phyloP scores from a whole-genome alignment of 345 rosid species.

The Rhizophora apiculata region DNA sequence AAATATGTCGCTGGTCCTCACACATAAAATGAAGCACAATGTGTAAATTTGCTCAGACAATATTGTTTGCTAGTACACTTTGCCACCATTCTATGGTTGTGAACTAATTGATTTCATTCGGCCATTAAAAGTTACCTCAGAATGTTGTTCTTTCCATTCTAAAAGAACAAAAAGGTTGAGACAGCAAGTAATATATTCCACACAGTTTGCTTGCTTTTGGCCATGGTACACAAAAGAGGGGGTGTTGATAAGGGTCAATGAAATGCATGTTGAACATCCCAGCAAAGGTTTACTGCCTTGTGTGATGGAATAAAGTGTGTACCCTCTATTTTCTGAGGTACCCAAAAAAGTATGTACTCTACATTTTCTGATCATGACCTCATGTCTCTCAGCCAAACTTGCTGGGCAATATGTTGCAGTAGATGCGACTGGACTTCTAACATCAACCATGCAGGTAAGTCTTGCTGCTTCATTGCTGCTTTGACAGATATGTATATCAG shows the following conservation, averaged over 20 bases:
- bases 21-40: neutral
- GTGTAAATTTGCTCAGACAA: neutral
- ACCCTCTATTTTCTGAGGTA: neutral
- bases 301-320: neutral
- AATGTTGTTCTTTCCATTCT: neutral
- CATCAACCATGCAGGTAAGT: conserved; percentile 73
- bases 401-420: conserved; percentile 85
- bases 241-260: neutral
- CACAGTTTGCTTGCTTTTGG: neutral
- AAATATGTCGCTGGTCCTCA: neutral
- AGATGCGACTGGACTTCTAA: conserved; percentile 63
- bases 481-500: neutral
- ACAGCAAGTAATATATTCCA: neutral
- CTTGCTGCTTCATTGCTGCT: conserved; percentile 8
- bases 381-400: conserved; percentile 76
- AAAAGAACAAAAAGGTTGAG: neutral
- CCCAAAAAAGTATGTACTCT: neutral
- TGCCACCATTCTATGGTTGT: neutral
- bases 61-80: neutral
- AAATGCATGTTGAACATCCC: conserved; percentile 1
- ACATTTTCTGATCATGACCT: conserved; percentile 71
- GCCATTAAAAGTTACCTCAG: neutral
- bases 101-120: neutral
- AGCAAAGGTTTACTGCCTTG: neutral
- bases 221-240: neutral